Conservation (phyloP, 192 early-diverging fungal genomes). For the Gigaspora rosea region DNA sequence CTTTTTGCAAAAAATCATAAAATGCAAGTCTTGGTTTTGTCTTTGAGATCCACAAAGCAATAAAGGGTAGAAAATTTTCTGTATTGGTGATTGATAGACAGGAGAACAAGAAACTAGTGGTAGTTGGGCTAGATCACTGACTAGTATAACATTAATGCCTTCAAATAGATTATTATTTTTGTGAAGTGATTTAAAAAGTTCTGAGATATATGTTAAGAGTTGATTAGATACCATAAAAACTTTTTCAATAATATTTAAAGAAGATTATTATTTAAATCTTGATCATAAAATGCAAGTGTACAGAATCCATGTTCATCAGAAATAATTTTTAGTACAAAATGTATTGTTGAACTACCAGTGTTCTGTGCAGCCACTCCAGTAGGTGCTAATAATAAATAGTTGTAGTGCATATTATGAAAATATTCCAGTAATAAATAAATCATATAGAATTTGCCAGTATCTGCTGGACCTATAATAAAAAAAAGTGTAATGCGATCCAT, state of each 20-base stretch:
- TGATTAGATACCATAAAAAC: not conserved
- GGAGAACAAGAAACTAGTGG: no score
- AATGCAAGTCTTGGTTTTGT: no score
- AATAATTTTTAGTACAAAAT: not conserved
- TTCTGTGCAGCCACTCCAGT: slow-evolving; percentile 4
- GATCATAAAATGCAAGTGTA: slow-evolving; percentile 5
- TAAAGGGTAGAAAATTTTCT: no score
- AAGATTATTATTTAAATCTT: not conserved
- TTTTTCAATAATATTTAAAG: not conserved
- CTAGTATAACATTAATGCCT: not conserved
- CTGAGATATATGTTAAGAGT: not conserved
- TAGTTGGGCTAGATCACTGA: not conserved
- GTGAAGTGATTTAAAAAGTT: not conserved
- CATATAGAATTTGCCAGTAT: no score
- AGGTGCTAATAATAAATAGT: not conserved
- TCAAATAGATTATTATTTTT: not conserved
- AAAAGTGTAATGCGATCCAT: no score
- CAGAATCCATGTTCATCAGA: not conserved
- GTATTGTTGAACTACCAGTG: not conserved
- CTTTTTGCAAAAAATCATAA: no score
- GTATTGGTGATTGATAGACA: no score
- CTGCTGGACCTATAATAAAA: no score
- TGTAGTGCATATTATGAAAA: not conserved
- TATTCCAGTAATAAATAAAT: no score
- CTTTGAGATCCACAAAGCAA: no score